Conservation (phyloP, 2,329 filamentous ascomycete species). For the Aspergillus terreus region DNA sequence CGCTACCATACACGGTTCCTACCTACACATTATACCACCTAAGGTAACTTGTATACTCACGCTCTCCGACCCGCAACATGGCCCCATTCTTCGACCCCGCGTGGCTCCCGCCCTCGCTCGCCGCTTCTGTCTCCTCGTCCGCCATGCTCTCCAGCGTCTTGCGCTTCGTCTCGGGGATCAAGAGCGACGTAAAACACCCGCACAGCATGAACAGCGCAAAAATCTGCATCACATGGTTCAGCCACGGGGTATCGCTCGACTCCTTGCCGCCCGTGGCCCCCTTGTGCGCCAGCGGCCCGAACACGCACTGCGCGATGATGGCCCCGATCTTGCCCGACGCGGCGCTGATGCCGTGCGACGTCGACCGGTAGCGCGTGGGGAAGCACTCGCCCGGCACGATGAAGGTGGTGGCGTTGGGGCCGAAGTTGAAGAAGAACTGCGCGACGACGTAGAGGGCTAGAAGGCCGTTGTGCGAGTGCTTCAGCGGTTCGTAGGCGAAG, state of each 20-base stretch:
- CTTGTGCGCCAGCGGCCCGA: slow-evolving; percentile 58
- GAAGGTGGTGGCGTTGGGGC: slow-evolving; percentile 61
- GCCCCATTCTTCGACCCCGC: no score
- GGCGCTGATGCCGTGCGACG: slow-evolving; percentile 65
- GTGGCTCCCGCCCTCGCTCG: no score
- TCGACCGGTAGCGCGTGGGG: slow-evolving; percentile 60
- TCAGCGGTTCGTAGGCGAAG: slow-evolving; percentile 48
- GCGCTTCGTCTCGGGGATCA: slow-evolving; percentile 76
- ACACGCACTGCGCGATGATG: slow-evolving; percentile 64
- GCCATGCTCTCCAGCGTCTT: slow-evolving; percentile 69
- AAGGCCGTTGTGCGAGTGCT: slow-evolving; percentile 42
- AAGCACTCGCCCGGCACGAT: slow-evolving; percentile 64
- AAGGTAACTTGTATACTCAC: no score
- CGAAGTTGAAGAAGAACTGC: slow-evolving; percentile 55
- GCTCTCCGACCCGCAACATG: not conserved
- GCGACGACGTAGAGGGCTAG: slow-evolving; percentile 60
- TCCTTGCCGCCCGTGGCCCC: slow-evolving; percentile 43
- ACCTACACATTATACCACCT: no score
- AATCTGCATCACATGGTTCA: slow-evolving; percentile 71
- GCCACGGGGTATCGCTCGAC: slow-evolving; percentile 58
- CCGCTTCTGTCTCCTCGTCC: slow-evolving; percentile 49
- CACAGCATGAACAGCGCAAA: slow-evolving; percentile 78
- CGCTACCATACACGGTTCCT: no score
- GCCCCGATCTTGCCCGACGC: slow-evolving; percentile 66
- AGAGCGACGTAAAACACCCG: slow-evolving; percentile 63